Percentiles rank a stretch among this genome's conserved stretches.
phyloP scores from a whole-genome alignment of 2,329 filamentous ascomycete species.

The Stagonosporopsis chrysanthemi region DNA sequence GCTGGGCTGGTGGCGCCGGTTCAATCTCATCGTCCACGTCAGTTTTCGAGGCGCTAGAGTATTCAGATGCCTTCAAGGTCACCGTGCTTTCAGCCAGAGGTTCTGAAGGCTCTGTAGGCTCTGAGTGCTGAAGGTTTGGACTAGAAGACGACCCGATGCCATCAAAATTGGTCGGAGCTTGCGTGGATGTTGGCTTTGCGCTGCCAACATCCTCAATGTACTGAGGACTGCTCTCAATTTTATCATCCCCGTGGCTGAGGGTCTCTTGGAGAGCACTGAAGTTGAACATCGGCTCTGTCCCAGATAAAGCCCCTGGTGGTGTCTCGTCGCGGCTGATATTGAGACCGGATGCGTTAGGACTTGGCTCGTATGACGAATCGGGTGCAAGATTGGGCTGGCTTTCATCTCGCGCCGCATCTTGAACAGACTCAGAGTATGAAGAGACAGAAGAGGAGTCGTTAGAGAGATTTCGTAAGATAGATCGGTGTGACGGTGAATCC shows the following conservation, averaged over 20 bases:
- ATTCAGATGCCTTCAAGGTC: conserved; percentile 37
- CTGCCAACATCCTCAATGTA: conserved; percentile 50
- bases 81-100: conserved; percentile 32
- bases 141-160: conserved; percentile 4
- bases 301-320: conserved; percentile 52
- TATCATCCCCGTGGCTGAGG: conserved; percentile 66
- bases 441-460: conserved; percentile 86
- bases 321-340: conserved; percentile 47
- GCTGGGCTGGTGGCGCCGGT: conserved; percentile 34
- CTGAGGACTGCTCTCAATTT: conserved; percentile 54
- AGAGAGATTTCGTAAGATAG: conserved; percentile 82
- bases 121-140: not conserved
- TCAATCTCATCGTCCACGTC: conserved; percentile 38
- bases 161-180: not conserved
- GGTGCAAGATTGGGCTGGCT: conserved; percentile 46
- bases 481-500: conserved; percentile 60
- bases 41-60: conserved; percentile 8
- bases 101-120: conserved; percentile 7
- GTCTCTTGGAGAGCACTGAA: conserved; percentile 87
- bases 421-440: conserved; percentile 73
- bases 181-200: conserved; percentile 3
- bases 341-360: conserved; percentile 62
- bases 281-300: conserved; percentile 85
- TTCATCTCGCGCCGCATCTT: conserved; percentile 38
- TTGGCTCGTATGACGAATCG: conserved; percentile 56